Conservation (phyloP, 352 stramenopile genomes). For the Pseudoperonospora humuli region DNA sequence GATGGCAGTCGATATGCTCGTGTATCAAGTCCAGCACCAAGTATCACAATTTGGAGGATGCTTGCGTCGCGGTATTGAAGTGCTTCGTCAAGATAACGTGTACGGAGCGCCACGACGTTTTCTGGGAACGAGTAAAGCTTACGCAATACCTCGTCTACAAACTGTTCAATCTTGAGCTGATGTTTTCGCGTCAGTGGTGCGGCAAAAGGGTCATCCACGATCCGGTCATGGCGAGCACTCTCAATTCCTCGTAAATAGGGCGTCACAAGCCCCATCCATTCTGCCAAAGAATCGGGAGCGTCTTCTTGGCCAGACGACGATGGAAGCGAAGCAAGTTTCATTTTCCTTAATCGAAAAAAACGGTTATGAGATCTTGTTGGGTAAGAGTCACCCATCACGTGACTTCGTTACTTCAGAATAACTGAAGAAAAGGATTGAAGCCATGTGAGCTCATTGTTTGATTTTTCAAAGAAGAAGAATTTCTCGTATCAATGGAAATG, state of each 20-base stretch:
- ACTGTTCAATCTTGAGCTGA: conserved; percentile 20
- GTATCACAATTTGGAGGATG: conserved; percentile 51
- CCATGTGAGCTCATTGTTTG: neutral
- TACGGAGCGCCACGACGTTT: conserved; percentile 36
- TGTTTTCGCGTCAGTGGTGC: conserved; percentile 19
- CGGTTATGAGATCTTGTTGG: conserved; percentile 7
- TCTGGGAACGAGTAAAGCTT: conserved; percentile 2
- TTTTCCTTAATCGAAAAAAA: conserved; percentile 6
- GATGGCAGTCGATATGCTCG: conserved; percentile 47
- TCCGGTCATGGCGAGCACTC: conserved; percentile 21
- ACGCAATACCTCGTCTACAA: conserved; percentile 7
- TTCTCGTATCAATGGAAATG: neutral
- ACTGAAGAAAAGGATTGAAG: too few relatives aligned
- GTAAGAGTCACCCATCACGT: too few relatives aligned
- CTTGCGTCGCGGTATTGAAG: conserved; percentile 28
- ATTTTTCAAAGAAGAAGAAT: neutral
- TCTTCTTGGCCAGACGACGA: conserved; percentile 9
- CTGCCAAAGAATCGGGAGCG: conserved; percentile 9
- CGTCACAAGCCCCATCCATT: conserved; percentile 31
- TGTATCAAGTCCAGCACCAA: conserved; percentile 45
- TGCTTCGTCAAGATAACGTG: conserved; percentile 48
- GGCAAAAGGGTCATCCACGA: conserved; percentile 33
- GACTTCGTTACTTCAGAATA: too few relatives aligned
- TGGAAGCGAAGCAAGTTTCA: conserved; percentile 11
- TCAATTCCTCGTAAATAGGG: conserved; percentile 28